Conservation (phyloP, 1,284 basidiomycete genomes). For the Apiotrichum veenhuisii region DNA sequence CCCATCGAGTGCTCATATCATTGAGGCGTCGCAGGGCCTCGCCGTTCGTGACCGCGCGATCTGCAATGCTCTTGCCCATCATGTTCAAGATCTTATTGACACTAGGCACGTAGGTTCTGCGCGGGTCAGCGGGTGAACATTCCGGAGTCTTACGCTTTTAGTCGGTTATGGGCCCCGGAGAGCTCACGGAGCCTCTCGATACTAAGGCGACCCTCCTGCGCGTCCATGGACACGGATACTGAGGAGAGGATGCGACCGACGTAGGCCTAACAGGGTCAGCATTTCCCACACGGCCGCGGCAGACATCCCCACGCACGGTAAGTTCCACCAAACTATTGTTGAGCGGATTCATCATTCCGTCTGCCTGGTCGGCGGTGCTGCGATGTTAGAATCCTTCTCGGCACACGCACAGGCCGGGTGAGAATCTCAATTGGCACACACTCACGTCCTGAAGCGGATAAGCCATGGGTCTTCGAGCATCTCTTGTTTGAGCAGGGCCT, state of each 20-base stretch:
- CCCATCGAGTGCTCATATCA: constrained; percentile 34
- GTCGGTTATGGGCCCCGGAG: constrained; percentile 28
- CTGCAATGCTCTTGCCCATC: constrained; percentile 84
- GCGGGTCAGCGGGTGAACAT: constrained; percentile 51
- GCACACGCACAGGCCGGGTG: too few relatives aligned
- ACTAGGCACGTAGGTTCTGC: constrained; percentile 70
- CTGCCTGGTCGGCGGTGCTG: constrained; percentile 66
- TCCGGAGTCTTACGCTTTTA: constrained; percentile 26
- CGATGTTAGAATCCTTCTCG: constrained; percentile 2
- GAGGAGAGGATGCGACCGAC: constrained; percentile 29
- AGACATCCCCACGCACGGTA: constrained; percentile 18
- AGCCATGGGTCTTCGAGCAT: constrained; percentile 95
- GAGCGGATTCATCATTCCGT: constrained; percentile 92
- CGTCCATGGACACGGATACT: constrained; percentile 23
- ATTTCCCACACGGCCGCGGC: neutral
- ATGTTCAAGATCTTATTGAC: constrained; percentile 88
- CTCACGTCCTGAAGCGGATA: constrained; percentile 79
- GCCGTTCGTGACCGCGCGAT: constrained; percentile 89
- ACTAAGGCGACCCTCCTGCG: constrained; percentile 28
- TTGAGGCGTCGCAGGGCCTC: constrained; percentile 70
- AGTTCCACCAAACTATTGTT: constrained; percentile 59
- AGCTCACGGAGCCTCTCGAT: constrained; percentile 25
- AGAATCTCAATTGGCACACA: too few relatives aligned
- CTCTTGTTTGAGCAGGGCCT: constrained; percentile 77
- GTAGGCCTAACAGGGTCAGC: constrained; percentile 26